Base-by-base conservation (phyloP, 352 stramenopile species). In the Globisporangium orthogonon region DNA sequence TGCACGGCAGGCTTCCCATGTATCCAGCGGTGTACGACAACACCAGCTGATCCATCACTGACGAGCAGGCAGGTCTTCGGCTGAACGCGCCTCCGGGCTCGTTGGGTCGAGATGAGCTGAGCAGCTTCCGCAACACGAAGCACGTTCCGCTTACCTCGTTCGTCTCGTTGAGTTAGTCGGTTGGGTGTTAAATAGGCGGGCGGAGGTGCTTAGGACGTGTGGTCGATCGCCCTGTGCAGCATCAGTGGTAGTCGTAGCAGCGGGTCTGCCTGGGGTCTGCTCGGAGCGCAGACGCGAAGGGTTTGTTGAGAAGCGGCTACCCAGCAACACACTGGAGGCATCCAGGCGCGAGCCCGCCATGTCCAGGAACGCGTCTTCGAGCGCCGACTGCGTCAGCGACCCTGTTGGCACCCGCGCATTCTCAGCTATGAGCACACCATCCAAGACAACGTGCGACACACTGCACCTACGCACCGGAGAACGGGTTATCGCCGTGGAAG, bases 291-390 rank as follows among this genome's bases (percentile, higher is more conserved):
- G 15, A 5, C 44, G 44, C 17, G 44, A 28, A 2, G 44, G 5
- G 44, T 49, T 49, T 28, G 51, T 61, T 7, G 73, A 65, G 54
- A 80, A 82, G 11, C 76, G 77, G 53, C 75, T 90, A 28, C 68
- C 73, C 45, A 91, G 61, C 6, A 93, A 60, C 47, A 93, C 76
- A 61, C 76, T 85, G 46, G 14, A 50, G 28, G 9, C 47, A 6
- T 93, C 83, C 39, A 93, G 63, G 3, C 78, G 76, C 0, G 83
- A 93, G 18, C 83, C 83, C 2, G 84, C 83, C 78, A 94, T 89
- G 50, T 94, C 84, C 30, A 94, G 64, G 50, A 94, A 92, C 10
- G 84, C 84, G 10, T 94, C 84, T 69, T 89, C 84, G 28, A 94
- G 67, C 13, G 82, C 82, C 4, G 84, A 94, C 54, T 92, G 84